Conservation (phyloP, 805 yeast genomes). For the Candida pseudofarinosa region DNA sequence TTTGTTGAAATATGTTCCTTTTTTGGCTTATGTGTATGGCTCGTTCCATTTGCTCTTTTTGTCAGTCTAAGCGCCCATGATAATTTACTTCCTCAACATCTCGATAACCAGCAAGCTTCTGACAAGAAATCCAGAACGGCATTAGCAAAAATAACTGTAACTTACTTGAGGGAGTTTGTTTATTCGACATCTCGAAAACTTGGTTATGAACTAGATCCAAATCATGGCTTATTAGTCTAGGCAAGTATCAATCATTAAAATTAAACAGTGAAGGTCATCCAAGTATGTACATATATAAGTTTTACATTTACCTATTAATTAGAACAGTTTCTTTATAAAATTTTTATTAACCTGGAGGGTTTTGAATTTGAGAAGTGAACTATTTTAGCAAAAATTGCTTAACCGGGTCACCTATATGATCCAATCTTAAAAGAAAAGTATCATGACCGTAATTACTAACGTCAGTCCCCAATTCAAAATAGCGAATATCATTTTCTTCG, state of each 20-base stretch:
- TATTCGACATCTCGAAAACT: slow-evolving; percentile 48
- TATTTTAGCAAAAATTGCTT: slow-evolving; percentile 45
- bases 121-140: slow-evolving; percentile 43
- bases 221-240: slow-evolving; percentile 47
- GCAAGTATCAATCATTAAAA: neutral
- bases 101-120: slow-evolving; percentile 24
- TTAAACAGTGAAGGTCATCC: neutral
- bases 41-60: slow-evolving; percentile 87
- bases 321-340: too few species aligned
- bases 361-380: neutral
- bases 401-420: slow-evolving; percentile 77
- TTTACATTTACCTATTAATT: neutral
- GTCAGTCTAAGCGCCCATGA: slow-evolving; percentile 91
- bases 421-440: slow-evolving; percentile 76
- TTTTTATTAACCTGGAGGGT: too few species aligned
- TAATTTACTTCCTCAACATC: slow-evolving; percentile 66
- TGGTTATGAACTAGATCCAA: slow-evolving; percentile 62
- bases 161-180: slow-evolving; percentile 44
- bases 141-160: slow-evolving; percentile 63
- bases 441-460: slow-evolving; percentile 87
- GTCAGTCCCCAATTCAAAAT: slow-evolving; percentile 72
- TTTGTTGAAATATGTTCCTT: slow-evolving; percentile 93
- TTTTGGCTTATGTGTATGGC: slow-evolving; percentile 91
- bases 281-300: neutral
- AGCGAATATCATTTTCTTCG: slow-evolving; percentile 36